Base-by-base conservation (phyloP, 352 stramenopile species). In the Pythium guiyangense region DNA sequence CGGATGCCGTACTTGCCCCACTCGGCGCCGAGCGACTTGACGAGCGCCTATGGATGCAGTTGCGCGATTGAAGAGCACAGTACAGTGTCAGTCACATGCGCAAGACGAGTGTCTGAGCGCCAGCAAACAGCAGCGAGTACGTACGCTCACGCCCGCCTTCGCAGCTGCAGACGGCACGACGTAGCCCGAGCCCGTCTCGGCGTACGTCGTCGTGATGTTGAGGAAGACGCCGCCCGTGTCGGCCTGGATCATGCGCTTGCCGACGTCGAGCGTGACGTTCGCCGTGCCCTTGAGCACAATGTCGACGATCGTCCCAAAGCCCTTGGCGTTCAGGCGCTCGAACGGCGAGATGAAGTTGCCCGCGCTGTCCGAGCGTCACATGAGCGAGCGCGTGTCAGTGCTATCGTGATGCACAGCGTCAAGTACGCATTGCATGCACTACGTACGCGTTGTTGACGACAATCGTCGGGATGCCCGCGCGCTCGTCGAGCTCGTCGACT, bases 161-260 rank as follows among this genome's bases (percentile, higher is more conserved):
- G 96, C 96, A 11, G 96, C 94, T 46, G 87, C 94, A 0, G 96
- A 97, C 26, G 98, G 96, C 20, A 92, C 89, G 64, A 99, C 95
- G 73, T 93, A 98, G 56, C 88, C 93, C 15, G 95, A 98, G 29
- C 88, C 90, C 10, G 89, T 93, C 74, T 97, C 92, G 49, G 97
- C 92, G 67, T 98, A 91, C 20, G 90, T 98, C 53, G 95, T 97
- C 39, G 88, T 98, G 68, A 99, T 99, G 72, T 99, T 98, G 44
- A 99, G 83, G 65, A 99, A 97, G 8, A 94, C 74, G 26, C 87
- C 91, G 40, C 76, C 74, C 31, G 81, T 74, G 8, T 88, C 74
- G 20, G 73, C 74, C 47, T 77, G 69, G 54, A 93, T 92, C 74
- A 92, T 83, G 55, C 79, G 78, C 56, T 92, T 89, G 45, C 80